Percentiles rank a stretch among this genome's conserved stretches.
These are phyloP conservation scores for Funneliformis geosporum DNA, from an alignment of 192 early-diverging fungal species.

Conservation along the genomic window DNA sequence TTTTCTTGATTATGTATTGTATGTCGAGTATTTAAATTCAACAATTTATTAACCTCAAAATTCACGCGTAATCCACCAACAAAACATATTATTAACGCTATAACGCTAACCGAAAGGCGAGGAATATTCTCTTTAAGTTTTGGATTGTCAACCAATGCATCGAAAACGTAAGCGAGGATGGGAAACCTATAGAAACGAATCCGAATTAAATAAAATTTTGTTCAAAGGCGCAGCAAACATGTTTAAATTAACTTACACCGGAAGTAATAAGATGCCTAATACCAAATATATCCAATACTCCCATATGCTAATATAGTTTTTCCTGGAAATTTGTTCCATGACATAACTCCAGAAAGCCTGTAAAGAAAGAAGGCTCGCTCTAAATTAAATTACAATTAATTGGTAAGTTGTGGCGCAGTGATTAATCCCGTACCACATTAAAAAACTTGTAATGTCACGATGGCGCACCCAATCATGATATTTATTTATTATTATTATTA, in stretches of 20 bases:
- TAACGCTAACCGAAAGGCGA: not conserved
- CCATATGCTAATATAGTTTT: not conserved
- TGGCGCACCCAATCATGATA: no score
- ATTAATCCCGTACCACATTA: not conserved
- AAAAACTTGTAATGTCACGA: not conserved
- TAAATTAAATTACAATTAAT: not conserved
- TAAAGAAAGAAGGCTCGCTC: not conserved
- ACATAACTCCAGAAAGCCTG: conserved; percentile 1
- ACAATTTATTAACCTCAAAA: not conserved
- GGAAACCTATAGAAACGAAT: not conserved
- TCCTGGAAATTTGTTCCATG: conserved; percentile 9
- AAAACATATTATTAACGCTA: not conserved
- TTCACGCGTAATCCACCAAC: not conserved
- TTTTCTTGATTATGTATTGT: not conserved
- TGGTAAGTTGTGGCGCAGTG: not conserved
- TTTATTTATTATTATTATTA: not conserved
- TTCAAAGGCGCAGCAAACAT: not conserved
- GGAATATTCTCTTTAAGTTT: not conserved
- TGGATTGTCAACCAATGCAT: not conserved
- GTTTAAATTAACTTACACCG: not conserved
- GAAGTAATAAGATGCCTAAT: not conserved
- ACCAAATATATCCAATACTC: conserved; percentile 5
- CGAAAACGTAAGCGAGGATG: not conserved
- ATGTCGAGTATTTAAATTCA: not conserved
- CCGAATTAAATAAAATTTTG: not conserved